Evolutionary conservation across 2,329 filamentous ascomycete genomes (phyloP), one percentile per base, ranked within the genome.

Genomic region (Diaporthe sp.): DNA sequence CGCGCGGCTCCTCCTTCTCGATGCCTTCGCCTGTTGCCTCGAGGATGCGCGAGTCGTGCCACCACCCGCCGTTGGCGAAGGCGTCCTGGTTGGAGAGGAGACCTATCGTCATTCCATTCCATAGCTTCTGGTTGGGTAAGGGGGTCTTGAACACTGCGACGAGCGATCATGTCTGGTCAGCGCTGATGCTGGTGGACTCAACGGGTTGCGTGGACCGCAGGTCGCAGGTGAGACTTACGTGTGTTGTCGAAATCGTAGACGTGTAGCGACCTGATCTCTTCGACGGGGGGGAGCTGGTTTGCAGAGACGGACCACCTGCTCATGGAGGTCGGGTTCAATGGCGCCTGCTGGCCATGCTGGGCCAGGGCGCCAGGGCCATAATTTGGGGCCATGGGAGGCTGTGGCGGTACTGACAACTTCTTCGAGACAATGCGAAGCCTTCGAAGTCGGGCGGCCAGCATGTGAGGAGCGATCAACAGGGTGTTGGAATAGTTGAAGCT

Each of bases 161-260:
- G 31, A 57, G 42, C 42, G 72, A 57, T 68, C 71, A 77, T 39
- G 67, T 79, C 75, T 78, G 51, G 75, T 76, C 39, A 76, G 75
- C 55, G 20, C 44, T 15, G 42, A 31, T 25, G 25, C n/a, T 20
- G 31, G 4, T 77, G 72, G 72, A 61, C 44, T 37, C 34, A 15
- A n/a, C 79, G n/a, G 77, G 80, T 15, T 58, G 53, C 22, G 51
- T 15, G 39, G 28, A 39, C 72, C 77, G 28, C 31, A 58, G 6
- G 37, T 53, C 58, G 42, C 68, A 53, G 31, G 39, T 67, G 73
- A 51, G 68, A 78, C 93, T 83, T 87, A 96, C 94, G 86, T 51
- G 96, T 98, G 82, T 99, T 98, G 85, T 99, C 97, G 84, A 98
- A 99, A 84, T 99, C 97, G 86, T 98, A 98, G 79, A 99, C 90